phyloP scores from a whole-genome alignment of 1,284 basidiomycete species.

The Neonothopanus nambi region DNA sequence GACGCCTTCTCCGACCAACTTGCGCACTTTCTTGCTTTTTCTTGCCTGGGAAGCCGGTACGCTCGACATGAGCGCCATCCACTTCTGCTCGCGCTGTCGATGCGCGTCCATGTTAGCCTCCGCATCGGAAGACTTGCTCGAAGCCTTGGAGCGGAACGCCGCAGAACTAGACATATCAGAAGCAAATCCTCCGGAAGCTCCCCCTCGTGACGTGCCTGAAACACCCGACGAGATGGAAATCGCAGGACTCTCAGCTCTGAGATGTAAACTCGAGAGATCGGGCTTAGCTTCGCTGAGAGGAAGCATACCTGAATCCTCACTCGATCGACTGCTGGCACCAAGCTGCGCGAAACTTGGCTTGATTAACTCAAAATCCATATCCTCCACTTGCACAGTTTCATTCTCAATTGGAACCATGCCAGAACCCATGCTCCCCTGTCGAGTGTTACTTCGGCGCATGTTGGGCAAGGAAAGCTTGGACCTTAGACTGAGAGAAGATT shows the following conservation, averaged over 20 bases:
- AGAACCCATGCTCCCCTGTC: conserved; percentile 33
- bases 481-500: conserved; percentile 40
- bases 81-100: conserved; percentile 71
- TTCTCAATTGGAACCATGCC: conserved; percentile 18
- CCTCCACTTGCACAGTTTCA: conserved; percentile 63
- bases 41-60: conserved; percentile 64
- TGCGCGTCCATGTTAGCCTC: conserved; percentile 62
- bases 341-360: conserved; percentile 52
- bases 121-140: conserved; percentile 21
- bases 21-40: conserved; percentile 85
- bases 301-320: conserved; percentile 50
- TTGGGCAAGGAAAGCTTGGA: conserved; percentile 61
- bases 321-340: conserved; percentile 37
- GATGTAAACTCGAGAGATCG: conserved; percentile 28
- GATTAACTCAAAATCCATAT: conserved; percentile 79
- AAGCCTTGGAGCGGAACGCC: conserved; percentile 11
- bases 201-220: conserved; percentile 8
- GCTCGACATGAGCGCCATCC: conserved; percentile 69
- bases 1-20: conserved; percentile 77
- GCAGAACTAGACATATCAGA: conserved; percentile 5
- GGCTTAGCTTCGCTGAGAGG: conserved; percentile 23
- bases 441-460: conserved; percentile 44
- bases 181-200: conserved; percentile 5
- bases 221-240: conserved; percentile 39
- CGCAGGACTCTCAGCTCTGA: conserved; percentile 52